Conservation (phyloP, 805 yeast species). For the Kazachstania taianensis region DNA sequence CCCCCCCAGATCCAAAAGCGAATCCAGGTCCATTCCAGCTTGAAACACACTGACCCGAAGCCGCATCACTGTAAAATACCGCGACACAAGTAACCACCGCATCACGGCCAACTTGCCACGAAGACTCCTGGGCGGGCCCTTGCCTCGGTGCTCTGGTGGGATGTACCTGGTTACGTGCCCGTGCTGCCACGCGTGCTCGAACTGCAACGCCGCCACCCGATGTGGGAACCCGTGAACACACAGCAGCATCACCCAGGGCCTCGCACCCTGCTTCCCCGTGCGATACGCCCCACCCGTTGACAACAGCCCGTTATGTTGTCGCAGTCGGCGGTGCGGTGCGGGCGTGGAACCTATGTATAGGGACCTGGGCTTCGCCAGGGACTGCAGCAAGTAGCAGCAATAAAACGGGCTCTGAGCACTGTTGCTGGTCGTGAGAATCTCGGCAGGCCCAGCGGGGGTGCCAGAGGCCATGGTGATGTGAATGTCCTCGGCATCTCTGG, state of each 20-base stretch:
- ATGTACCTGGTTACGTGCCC: slow-evolving; percentile 56
- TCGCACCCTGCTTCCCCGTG: slow-evolving; percentile 43
- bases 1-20: no score
- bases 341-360: slow-evolving; percentile 81
- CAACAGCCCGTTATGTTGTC: slow-evolving; percentile 73
- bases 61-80: no score
- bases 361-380: slow-evolving; percentile 44
- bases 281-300: slow-evolving; percentile 56
- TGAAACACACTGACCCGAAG: no score
- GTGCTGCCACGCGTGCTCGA: slow-evolving; percentile 84
- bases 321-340: slow-evolving; percentile 52
- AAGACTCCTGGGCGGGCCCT: slow-evolving; percentile 33
- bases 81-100: slow-evolving; percentile 37
- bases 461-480: no score
- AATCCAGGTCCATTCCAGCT: slow-evolving; percentile 31
- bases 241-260: slow-evolving; percentile 69
- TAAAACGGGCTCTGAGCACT: slow-evolving; percentile 33
- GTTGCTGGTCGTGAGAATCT: no score
- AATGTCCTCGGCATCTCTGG: no score
- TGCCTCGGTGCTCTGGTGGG: no score
- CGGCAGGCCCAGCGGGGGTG: no score
- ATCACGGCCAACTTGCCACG: slow-evolving; percentile 41
- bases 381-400: slow-evolving; percentile 61
- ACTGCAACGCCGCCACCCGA: slow-evolving; percentile 59
- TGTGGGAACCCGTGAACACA: slow-evolving; percentile 66